Evolutionary conservation across 352 stramenopile species (phyloP).

Genomic region (Phytophthora fragariaefolia): DNA sequence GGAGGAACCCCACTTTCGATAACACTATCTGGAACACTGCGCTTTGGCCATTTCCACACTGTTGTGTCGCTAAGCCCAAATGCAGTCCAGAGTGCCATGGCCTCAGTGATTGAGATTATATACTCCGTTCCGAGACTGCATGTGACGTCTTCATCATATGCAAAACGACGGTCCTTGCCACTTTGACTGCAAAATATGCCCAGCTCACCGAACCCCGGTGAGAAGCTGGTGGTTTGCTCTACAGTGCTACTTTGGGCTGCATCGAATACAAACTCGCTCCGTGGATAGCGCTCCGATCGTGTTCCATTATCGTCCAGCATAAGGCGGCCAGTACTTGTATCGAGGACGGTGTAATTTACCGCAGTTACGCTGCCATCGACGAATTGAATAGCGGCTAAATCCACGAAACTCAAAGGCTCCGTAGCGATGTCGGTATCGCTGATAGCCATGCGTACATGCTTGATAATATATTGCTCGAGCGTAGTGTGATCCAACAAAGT

Average conservation of each 20-base stretch:
- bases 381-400: slow-evolving; percentile 57
- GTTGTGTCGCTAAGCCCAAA: slow-evolving; percentile 39
- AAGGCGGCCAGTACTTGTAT: slow-evolving; percentile 2
- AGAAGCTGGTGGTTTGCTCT: slow-evolving; percentile 18
- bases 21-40: background rate
- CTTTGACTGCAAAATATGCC: slow-evolving; percentile 50
- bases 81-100: slow-evolving; percentile 25
- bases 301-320: slow-evolving; percentile 40
- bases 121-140: slow-evolving; percentile 42
- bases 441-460: slow-evolving; percentile 25
- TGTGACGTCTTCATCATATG: slow-evolving; percentile 33
- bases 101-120: slow-evolving; percentile 25
- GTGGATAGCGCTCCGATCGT: slow-evolving; percentile 49
- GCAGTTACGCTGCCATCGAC: slow-evolving; percentile 44
- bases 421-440: slow-evolving; percentile 2
- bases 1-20: slow-evolving; percentile 15
- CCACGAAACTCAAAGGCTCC: slow-evolving; percentile 20
- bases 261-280: slow-evolving; percentile 39
- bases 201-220: slow-evolving; percentile 51
- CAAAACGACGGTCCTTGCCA: slow-evolving; percentile 34
- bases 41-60: slow-evolving; percentile 34
- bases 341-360: slow-evolving; percentile 34
- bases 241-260: background rate
- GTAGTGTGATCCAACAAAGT: slow-evolving; percentile 46
- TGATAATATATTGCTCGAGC: slow-evolving; percentile 45